phyloP scores from a whole-genome alignment of 2,329 filamentous ascomycete genomes.

The Colletotrichum trifolii region DNA sequence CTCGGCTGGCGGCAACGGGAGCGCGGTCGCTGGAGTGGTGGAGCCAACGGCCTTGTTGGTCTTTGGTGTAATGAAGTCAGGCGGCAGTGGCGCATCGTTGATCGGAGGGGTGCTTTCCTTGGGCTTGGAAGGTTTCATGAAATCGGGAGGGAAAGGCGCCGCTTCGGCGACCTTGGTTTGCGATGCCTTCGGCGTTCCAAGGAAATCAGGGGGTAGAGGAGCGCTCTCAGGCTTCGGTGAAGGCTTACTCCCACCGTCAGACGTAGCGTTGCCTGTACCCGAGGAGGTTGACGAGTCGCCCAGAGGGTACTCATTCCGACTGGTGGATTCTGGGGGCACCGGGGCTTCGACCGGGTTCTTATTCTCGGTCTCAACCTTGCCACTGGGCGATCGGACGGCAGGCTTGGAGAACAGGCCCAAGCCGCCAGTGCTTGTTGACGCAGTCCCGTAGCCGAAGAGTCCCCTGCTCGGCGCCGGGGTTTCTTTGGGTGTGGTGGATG shows the following conservation, averaged over 20 bases:
- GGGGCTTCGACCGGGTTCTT: conserved; percentile 54
- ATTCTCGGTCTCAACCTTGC: conserved; percentile 44
- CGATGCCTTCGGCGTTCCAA: conserved; percentile 41
- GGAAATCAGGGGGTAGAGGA: conserved; percentile 49
- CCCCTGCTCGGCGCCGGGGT: conserved; percentile 58
- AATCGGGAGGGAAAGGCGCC: conserved; percentile 48
- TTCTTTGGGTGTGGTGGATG: conserved; percentile 61
- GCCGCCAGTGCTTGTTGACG: conserved; percentile 38
- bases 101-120: conserved; percentile 36
- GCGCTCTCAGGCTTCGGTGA: conserved; percentile 40
- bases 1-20: conserved; percentile 21
- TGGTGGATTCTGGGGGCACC: conserved; percentile 66
- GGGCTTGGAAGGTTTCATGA: conserved; percentile 40
- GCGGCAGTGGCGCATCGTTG: conserved; percentile 54
- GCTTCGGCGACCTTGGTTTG: conserved; percentile 38
- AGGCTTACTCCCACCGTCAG: conserved; percentile 43
- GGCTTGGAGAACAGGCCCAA: conserved; percentile 41
- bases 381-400: conserved; percentile 35
- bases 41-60: conserved; percentile 40
- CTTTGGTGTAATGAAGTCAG: conserved; percentile 46
- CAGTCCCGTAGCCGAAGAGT: conserved; percentile 51
- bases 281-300: conserved; percentile 66
- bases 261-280: conserved; percentile 50
- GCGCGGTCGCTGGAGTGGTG: conserved; percentile 20
- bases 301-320: conserved; percentile 61